These are phyloP conservation scores for Debaryomycetaceae sp. DNA, from an alignment of 1,139 yeast genomes.

Conservation along the genomic window DNA sequence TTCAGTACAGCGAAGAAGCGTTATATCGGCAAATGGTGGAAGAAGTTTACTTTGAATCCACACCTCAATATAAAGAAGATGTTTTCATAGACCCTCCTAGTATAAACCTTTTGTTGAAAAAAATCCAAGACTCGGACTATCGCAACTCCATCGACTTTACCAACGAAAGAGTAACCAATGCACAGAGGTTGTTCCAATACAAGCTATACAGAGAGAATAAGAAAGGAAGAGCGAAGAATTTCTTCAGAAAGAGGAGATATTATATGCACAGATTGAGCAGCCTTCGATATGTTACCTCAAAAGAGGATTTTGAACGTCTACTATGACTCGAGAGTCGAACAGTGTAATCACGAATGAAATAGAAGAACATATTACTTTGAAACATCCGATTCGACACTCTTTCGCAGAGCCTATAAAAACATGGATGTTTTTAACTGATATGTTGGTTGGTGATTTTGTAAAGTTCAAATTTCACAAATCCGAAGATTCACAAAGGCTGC, in stretches of 20 bases:
- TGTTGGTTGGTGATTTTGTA: too few species aligned
- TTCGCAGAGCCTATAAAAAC: too few species aligned
- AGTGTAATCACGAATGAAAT: too few species aligned
- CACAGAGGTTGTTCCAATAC: slow-evolving; percentile 2
- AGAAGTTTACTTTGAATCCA: not conserved
- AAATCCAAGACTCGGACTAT: not conserved
- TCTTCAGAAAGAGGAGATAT: not conserved
- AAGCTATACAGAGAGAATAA: not conserved
- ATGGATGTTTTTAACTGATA: too few species aligned
- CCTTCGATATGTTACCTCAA: not conserved
- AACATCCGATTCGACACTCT: too few species aligned
- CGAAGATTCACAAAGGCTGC: not conserved
- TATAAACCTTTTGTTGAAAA: slow-evolving; percentile 1
- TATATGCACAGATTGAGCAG: not conserved
- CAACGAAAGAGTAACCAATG: not conserved
- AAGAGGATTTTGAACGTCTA: not conserved
- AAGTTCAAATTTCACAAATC: not conserved
- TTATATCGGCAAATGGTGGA: not conserved
- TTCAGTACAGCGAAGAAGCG: not conserved
- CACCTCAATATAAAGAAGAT: not conserved
- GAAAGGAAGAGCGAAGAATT: not conserved
- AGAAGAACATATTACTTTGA: too few species aligned
- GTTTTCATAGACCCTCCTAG: not conserved
- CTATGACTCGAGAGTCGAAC: too few species aligned
- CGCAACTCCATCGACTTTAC: not conserved